Evolutionary conservation across 1,284 basidiomycete species (phyloP), one percentile per base, ranked within the genome.

Genomic region (Puccinia coronata): DNA sequence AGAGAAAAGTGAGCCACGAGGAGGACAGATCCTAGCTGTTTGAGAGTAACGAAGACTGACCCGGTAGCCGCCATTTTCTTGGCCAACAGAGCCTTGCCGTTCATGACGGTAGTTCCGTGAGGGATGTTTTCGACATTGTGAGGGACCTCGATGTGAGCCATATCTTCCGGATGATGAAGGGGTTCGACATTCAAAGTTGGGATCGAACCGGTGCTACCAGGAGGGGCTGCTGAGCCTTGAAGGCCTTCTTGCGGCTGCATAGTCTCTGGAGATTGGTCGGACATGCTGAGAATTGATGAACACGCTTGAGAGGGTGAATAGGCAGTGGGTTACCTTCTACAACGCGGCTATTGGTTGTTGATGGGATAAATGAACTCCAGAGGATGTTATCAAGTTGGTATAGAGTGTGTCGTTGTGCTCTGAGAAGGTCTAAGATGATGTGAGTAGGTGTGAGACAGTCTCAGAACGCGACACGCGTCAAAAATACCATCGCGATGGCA

Each of bases 51-150:
- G 61, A 36, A 36, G 39, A 80, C 70, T 20, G 25, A 80, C 78
- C 78, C 78, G 20, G 34, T 51, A n/a, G 78, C 78, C 20, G 78
- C 78, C 78, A 80, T 72, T 65, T 80, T 80, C 41, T 80, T 80
- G n/a, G 78, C 78, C 57, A 80, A 39, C 11, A 80, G 78, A 20
- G 78, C 39, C 49, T 80, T 72, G 23, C 78, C 78, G 43, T 53
- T 73, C 78, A 80, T 80, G 14, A 72, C 36, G 28, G 65, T 72
- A n/a, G 53, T 59, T 9, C 78, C 78, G 20, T 80, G 78, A 6
- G 78, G 78, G n/a, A 80, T 53, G 55, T 80, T 80, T 70, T 80
- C 78, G 55, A 80, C 78, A 57, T 80, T 80, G 36, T 80, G 78
- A 73, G 78, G 78, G 8, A 80, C 69, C 43, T 80, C 78, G 31